Evolutionary conservation across 1,139 yeast genomes (phyloP).

Genomic region (Hansenula anomala): DNA sequence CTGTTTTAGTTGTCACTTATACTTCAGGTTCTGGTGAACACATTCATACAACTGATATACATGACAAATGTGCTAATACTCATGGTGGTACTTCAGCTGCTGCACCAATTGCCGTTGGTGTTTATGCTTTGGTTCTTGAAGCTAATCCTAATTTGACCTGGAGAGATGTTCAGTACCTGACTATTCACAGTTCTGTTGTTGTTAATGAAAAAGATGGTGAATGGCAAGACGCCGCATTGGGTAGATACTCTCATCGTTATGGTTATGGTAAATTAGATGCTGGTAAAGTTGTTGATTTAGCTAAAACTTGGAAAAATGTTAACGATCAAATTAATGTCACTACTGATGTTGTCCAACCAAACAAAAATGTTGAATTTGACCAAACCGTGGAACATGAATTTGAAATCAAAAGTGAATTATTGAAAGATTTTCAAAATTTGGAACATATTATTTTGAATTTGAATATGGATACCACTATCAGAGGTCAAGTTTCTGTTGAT

Average conservation of each 20-base stretch:
- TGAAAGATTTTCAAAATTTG: constrained; percentile 60
- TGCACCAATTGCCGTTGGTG: constrained; percentile 96
- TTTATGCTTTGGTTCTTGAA: constrained; percentile 75
- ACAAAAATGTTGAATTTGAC: constrained; percentile 20
- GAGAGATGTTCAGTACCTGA: constrained; percentile 91
- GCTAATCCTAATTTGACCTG: constrained; percentile 87
- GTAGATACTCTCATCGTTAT: constrained; percentile 71
- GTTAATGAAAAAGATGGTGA: constrained; percentile 58
- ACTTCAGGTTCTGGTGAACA: constrained; percentile 89
- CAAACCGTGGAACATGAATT: constrained; percentile 37
- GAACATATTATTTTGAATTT: constrained; percentile 88
- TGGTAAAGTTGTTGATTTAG: constrained; percentile 64
- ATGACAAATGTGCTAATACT: constrained; percentile 57
- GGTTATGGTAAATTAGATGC: constrained; percentile 96
- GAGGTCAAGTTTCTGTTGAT: constrained; percentile 70
- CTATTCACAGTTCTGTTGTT: constrained; percentile 66
- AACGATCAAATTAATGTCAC: constrained; percentile 66
- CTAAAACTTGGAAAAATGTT: constrained; percentile 75
- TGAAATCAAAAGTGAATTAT: constrained; percentile 39
- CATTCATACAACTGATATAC: constrained; percentile 87
- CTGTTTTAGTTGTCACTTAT: constrained; percentile 94
- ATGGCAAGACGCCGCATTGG: constrained; percentile 20
- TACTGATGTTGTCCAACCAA: constrained; percentile 20
- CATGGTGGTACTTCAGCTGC: constrained; percentile 99
- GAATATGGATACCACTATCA: constrained; percentile 53